Percentiles rank a stretch among this genome's conserved stretches.
These are phyloP conservation scores for Cutaneotrichosporon mucoides DNA, from an alignment of 1,284 basidiomycete species.

Conservation along the genomic window DNA sequence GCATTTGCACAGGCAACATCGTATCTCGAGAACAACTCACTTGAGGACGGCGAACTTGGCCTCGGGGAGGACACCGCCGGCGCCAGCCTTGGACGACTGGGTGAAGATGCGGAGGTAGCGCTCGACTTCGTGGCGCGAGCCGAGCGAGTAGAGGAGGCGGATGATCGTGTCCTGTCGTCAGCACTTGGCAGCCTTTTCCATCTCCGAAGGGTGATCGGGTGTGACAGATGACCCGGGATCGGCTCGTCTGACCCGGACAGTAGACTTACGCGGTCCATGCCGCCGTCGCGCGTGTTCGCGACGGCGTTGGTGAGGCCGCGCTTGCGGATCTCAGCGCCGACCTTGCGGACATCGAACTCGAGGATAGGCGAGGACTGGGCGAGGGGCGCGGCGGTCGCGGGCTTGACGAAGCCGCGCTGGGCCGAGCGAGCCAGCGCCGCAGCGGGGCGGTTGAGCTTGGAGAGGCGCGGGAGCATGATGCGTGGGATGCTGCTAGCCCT, in stretches of 20 bases:
- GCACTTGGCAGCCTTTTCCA: neutral
- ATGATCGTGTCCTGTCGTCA: constrained; percentile 77
- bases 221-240: neutral
- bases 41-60: constrained; percentile 93
- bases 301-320: constrained; percentile 38
- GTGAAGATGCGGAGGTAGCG: constrained; percentile 95
- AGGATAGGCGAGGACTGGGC: constrained; percentile 38
- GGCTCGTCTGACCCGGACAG: neutral
- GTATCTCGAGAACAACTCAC: constrained; percentile 29
- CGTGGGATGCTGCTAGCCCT: constrained; percentile 12
- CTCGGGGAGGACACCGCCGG: constrained; percentile 52
- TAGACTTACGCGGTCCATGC: constrained; percentile 47
- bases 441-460: constrained; percentile 24
- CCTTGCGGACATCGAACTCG: constrained; percentile 43
- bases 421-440: constrained; percentile 14
- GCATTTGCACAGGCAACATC: neutral
- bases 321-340: constrained; percentile 47
- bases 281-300: constrained; percentile 33
- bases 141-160: constrained; percentile 87
- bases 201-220: no score
- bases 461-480: constrained; percentile 34
- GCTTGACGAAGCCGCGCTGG: constrained; percentile 22
- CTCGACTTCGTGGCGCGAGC: constrained; percentile 91
- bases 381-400: constrained; percentile 18
- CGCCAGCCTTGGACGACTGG: constrained; percentile 70